Evolutionary conservation across 202 grass and related monocot genomes (phyloP).

Genomic region (Digitaria exilis): DNA sequence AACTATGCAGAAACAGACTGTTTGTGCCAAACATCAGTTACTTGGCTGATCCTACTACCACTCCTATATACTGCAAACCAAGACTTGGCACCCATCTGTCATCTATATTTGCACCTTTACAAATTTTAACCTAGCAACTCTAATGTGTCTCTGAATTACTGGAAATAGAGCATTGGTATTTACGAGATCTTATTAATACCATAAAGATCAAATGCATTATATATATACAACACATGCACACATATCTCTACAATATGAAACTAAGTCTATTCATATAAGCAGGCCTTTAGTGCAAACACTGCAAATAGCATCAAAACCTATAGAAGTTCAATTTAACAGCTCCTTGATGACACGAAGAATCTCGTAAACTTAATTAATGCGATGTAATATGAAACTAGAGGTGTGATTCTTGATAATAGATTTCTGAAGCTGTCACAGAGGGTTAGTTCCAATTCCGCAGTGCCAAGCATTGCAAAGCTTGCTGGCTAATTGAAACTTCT

Average conservation of each 20-base stretch:
- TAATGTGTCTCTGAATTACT: not conserved
- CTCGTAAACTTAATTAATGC: not conserved
- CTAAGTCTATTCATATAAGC: not conserved
- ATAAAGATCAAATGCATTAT: not conserved
- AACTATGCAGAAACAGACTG: not conserved
- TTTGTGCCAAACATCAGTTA: not conserved
- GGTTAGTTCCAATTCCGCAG: not conserved
- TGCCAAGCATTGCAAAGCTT: not conserved
- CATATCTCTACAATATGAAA: slow-evolving; percentile 1
- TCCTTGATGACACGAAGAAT: not conserved
- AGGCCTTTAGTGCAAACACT: not conserved
- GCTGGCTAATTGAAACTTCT: not conserved
- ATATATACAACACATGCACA: not conserved
- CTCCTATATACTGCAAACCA: not conserved
- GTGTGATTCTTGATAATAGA: not conserved
- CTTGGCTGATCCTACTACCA: not conserved
- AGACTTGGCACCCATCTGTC: not conserved
- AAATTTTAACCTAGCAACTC: not conserved
- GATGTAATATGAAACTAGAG: not conserved
- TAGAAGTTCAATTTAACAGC: not conserved
- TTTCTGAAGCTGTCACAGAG: not conserved
- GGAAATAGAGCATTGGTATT: not conserved
- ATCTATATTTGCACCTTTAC: not conserved
- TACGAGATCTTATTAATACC: not conserved
- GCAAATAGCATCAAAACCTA: not conserved